Percentiles rank a stretch among this genome's conserved stretches.
Conservation (phyloP, 768 basidiomycete genomes). For the Trametes meyenii region DNA sequence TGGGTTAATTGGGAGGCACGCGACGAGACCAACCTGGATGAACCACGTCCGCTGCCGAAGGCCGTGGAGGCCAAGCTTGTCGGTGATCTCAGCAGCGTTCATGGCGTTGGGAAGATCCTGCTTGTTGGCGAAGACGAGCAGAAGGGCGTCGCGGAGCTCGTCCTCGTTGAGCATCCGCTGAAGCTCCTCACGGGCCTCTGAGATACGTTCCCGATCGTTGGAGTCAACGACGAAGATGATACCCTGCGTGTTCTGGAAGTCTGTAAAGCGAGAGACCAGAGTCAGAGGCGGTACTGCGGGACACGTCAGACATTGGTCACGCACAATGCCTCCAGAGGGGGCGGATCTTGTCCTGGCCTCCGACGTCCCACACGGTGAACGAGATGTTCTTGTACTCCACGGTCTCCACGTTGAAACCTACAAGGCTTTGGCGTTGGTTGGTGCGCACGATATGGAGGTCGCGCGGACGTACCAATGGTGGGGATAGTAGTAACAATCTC, state of each 20-base stretch:
- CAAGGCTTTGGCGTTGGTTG: constrained; percentile 22
- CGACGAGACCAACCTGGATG: constrained; percentile 69
- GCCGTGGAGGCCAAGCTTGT: constrained; percentile 98
- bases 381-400: constrained; percentile 99
- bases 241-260: constrained; percentile 99
- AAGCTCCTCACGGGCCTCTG: constrained; percentile 97
- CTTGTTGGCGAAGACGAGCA: constrained; percentile 99
- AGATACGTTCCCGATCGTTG: constrained; percentile 99
- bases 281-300: constrained; percentile 19
- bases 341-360: constrained; percentile 99
- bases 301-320: constrained; percentile 40
- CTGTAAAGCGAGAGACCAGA: constrained; percentile 44
- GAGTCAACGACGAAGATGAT: constrained; percentile 99
- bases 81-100: constrained; percentile 99
- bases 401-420: constrained; percentile 99
- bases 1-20: constrained; percentile 14
- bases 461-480: constrained; percentile 82
- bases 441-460: constrained; percentile 7
- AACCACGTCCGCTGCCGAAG: constrained; percentile 98
- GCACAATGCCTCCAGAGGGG: constrained; percentile 99
- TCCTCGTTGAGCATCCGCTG: constrained; percentile 99
- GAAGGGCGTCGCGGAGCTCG: constrained; percentile 96
- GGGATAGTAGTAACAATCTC: constrained; percentile 99
- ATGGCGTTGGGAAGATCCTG: constrained; percentile 99
- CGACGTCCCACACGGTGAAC: constrained; percentile 99